Percentiles rank a stretch among this genome's conserved stretches.
phyloP scores from a whole-genome alignment of 208 protist species.

The Wallacemonas collosoma region DNA sequence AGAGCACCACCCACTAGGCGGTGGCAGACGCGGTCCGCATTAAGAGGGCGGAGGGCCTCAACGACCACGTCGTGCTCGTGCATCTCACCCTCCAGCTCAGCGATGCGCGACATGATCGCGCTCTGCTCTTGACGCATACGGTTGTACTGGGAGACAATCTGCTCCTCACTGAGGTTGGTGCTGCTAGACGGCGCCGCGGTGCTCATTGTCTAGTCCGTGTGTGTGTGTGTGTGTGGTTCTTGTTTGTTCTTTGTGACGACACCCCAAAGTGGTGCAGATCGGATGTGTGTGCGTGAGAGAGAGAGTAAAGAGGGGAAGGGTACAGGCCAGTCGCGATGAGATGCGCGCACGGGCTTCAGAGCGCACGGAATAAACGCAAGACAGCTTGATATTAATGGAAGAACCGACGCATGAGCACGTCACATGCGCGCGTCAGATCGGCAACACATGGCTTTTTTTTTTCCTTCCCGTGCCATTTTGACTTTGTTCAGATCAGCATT shows the following conservation, averaged over 20 bases:
- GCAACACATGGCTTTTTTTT: not conserved
- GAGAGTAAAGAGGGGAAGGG: not conserved
- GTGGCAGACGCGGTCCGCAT: constrained; percentile 93
- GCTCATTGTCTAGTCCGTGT: constrained; percentile 18
- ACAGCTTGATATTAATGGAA: no score
- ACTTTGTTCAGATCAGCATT: no score
- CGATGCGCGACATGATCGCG: constrained; percentile 83
- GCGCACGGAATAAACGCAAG: no score
- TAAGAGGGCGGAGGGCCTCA: constrained; percentile 80
- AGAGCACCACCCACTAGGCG: constrained; percentile 95
- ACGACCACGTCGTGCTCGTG: constrained; percentile 93
- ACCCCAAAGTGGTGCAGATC: not conserved
- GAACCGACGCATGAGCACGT: no score
- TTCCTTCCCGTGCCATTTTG: not conserved
- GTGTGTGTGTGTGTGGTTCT: not conserved
- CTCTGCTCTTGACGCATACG: constrained; percentile 87
- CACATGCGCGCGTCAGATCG: no score
- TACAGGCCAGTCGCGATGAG: not conserved
- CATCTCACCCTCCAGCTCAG: constrained; percentile 86
- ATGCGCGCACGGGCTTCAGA: no score
- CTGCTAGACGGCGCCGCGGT: constrained; percentile 19
- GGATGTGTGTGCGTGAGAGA: not conserved
- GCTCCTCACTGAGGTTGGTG: constrained; percentile 57
- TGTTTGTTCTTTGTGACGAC: not conserved
- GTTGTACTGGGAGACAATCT: constrained; percentile 85